Conservation (phyloP, 2,329 filamentous ascomycete species). For the Emericellopsis atlantica region DNA sequence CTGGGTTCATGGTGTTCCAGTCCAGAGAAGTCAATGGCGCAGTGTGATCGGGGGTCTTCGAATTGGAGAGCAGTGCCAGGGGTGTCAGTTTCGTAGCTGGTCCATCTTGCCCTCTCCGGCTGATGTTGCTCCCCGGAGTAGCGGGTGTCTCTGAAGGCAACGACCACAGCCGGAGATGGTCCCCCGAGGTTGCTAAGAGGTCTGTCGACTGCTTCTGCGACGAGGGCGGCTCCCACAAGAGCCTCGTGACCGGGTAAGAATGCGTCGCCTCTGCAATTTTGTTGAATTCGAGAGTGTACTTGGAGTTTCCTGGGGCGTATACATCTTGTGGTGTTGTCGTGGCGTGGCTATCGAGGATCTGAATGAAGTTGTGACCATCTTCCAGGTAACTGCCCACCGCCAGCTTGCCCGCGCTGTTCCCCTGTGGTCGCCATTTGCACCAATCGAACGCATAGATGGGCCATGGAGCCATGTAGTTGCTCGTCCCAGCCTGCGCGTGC, state of each 20-base stretch:
- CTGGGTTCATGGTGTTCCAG: constrained; percentile 96
- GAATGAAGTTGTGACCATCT: constrained; percentile 97
- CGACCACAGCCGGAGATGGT: constrained; percentile 90
- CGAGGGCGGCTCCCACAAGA: constrained; percentile 92
- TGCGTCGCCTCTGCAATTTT: constrained; percentile 95
- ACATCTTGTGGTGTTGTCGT: constrained; percentile 56
- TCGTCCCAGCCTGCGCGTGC: constrained; percentile 57
- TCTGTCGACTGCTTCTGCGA: constrained; percentile 93
- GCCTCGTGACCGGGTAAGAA: constrained; percentile 90
- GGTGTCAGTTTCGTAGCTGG: constrained; percentile 74
- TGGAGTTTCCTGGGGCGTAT: constrained; percentile 56
- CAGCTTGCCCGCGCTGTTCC: constrained; percentile 75
- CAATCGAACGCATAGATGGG: constrained; percentile 94
- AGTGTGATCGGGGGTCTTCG: constrained; percentile 95
- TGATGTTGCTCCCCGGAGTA: constrained; percentile 51
- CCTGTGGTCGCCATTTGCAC: constrained; percentile 93
- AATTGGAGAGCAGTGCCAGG: constrained; percentile 86
- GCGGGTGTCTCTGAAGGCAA: constrained; percentile 56
- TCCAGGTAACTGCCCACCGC: constrained; percentile 94
- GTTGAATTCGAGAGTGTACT: constrained; percentile 75
- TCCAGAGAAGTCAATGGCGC: constrained; percentile 92
- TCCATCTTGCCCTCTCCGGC: constrained; percentile 45
- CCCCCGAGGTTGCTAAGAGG: constrained; percentile 85
- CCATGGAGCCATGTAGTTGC: constrained; percentile 91
- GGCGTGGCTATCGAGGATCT: constrained; percentile 87